Percentiles rank a stretch among this genome's conserved stretches.
Evolutionary conservation across 352 stramenopile genomes (phyloP).

Genomic region (Phytophthora podocarpi): DNA sequence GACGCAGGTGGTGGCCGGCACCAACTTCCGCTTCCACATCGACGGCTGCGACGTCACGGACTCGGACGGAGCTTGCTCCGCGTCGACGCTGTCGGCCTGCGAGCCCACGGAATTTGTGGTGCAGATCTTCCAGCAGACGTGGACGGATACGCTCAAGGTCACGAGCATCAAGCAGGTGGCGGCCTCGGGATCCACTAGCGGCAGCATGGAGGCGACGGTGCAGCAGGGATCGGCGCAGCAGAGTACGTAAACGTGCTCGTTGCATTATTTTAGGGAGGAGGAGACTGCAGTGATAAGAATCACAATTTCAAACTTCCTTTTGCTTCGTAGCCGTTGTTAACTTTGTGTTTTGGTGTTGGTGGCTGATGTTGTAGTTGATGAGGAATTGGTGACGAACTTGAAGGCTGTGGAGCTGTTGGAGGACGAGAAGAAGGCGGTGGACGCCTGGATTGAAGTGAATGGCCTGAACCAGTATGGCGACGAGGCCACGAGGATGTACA

Average conservation of each 20-base stretch:
- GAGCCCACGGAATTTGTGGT: constrained; percentile 47
- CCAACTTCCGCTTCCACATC: constrained; percentile 78
- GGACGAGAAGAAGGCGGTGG: constrained; percentile 59
- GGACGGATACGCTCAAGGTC: constrained; percentile 68
- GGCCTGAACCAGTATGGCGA: constrained; percentile 72
- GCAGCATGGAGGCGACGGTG: constrained; percentile 2
- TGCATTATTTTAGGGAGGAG: no score
- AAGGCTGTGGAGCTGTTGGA: constrained; percentile 25
- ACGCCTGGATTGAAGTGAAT: constrained; percentile 63
- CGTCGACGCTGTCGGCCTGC: constrained; percentile 31
- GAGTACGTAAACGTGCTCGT: constrained; percentile 34
- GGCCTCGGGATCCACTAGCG: constrained; percentile 6
- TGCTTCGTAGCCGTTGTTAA: no score
- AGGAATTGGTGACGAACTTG: not conserved
- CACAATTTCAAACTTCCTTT: no score
- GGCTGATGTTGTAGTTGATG: constrained; percentile 19
- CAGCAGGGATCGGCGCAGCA: constrained; percentile 9
- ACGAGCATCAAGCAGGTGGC: constrained; percentile 42
- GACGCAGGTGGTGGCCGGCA: constrained; percentile 76
- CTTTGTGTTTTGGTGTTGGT: no score
- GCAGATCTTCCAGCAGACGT: constrained; percentile 61
- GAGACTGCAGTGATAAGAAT: no score
- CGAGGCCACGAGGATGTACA: constrained; percentile 57
- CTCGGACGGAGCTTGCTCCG: constrained; percentile 47
- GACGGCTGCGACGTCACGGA: constrained; percentile 47